Percentiles rank a stretch among this genome's conserved stretches.
Conservation (phyloP, 192 early-diverging fungal species). For the Phycomyces blakesleeanus region DNA sequence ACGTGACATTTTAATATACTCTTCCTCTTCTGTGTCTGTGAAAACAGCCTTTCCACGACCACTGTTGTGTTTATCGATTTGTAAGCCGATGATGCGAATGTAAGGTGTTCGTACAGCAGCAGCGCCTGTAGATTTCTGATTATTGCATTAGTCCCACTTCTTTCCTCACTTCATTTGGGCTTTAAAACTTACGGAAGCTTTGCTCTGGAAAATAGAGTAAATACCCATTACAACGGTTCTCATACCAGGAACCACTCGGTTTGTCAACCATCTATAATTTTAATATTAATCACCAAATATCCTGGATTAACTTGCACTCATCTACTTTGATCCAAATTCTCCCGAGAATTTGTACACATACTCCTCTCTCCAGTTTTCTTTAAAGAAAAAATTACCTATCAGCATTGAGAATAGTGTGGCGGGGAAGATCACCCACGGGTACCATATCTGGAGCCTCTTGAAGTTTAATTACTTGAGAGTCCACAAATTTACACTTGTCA, state of each 20-base stretch:
- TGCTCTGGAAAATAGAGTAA: conserved; percentile 89
- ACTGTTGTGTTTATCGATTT: conserved; percentile 66
- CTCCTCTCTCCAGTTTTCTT: too few species aligned
- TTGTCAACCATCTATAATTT: conserved; percentile 66
- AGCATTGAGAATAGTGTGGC: conserved; percentile 86
- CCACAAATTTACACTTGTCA: conserved; percentile 94
- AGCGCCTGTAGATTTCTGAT: conserved; percentile 68
- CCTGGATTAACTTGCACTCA: neutral
- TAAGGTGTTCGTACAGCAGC: conserved; percentile 93
- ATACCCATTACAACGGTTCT: conserved; percentile 92
- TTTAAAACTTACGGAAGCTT: conserved; percentile 38
- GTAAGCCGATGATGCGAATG: conserved; percentile 89
- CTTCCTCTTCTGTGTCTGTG: conserved; percentile 90
- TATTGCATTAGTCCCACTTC: neutral
- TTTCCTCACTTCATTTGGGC: too few species aligned
- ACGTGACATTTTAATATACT: conserved; percentile 84
- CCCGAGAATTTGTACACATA: too few species aligned
- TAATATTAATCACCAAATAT: too few species aligned
- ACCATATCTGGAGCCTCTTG: conserved; percentile 97
- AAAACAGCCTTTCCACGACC: conserved; percentile 65
- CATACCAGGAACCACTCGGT: conserved; percentile 90
- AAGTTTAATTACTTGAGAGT: conserved; percentile 95
- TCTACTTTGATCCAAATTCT: too few species aligned
- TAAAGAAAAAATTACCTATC: too few species aligned
- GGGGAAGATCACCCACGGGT: conserved; percentile 95